phyloP scores from a whole-genome alignment of 2,329 filamentous ascomycete species.

The Orbilia ellipsospora region DNA sequence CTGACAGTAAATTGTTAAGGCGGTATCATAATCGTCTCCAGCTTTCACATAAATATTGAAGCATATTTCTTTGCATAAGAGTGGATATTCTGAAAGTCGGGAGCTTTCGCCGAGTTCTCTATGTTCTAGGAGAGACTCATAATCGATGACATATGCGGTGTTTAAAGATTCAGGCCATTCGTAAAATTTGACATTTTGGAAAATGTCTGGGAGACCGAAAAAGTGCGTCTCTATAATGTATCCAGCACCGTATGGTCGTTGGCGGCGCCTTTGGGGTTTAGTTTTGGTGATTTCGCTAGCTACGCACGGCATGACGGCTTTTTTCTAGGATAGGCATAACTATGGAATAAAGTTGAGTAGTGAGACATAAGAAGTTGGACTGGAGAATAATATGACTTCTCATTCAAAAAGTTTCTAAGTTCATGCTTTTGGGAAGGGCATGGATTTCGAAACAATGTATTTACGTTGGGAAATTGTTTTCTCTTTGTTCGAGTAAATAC shows the following conservation, averaged over 20 bases:
- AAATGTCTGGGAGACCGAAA: not conserved
- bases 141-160: not conserved
- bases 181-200: not conserved
- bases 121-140: not conserved
- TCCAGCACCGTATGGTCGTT: not conserved
- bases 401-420: no score
- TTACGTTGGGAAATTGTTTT: no score
- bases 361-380: no score
- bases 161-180: not conserved
- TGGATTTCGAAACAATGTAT: no score
- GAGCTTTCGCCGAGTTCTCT: not conserved
- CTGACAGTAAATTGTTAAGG: not conserved
- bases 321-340: not conserved
- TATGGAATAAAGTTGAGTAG: no score
- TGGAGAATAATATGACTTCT: no score
- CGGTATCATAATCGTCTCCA: not conserved
- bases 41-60: not conserved
- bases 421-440: no score
- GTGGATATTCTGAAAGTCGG: not conserved
- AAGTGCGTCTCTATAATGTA: not conserved
- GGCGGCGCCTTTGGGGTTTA: not conserved
- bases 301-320: not conserved
- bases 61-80: not conserved
- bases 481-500: no score
- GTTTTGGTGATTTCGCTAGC: slow-evolving; percentile 5